A percentile compares a stretch with the other conserved stretches of the same genome.
phyloP scores from a whole-genome alignment of 2,329 filamentous ascomycete species.

The Gliomastix tumulicola region DNA sequence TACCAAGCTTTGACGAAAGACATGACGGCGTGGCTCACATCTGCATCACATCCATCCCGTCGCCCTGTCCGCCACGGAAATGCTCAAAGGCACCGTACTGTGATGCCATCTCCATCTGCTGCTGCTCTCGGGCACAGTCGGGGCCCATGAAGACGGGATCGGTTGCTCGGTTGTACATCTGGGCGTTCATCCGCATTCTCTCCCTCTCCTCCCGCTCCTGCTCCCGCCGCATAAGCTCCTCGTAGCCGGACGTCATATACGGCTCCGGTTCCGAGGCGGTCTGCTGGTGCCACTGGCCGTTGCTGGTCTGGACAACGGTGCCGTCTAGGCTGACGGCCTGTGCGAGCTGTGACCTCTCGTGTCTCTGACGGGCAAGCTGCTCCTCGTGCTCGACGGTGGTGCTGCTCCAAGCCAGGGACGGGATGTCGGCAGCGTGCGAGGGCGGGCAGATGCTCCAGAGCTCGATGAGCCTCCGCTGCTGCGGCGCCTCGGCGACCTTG shows the following conservation, averaged over 20 bases:
- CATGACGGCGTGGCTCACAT: too few relatives aligned
- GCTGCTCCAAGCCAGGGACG: constrained; percentile 43
- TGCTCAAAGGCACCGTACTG: constrained; percentile 60
- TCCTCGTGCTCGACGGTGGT: constrained; percentile 52
- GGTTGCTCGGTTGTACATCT: constrained; percentile 46
- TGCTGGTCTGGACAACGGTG: constrained; percentile 41
- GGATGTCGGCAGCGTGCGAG: constrained; percentile 45
- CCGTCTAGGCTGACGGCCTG: constrained; percentile 46
- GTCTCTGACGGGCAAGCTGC: constrained; percentile 52
- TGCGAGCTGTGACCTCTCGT: constrained; percentile 37
- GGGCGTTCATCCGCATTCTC: constrained; percentile 22
- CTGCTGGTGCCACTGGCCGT: constrained; percentile 43
- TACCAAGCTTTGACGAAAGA: too few relatives aligned
- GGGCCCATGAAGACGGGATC: constrained; percentile 61
- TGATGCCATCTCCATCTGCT: constrained; percentile 55
- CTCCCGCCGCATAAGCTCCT: constrained; percentile 58
- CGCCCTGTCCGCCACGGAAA: constrained; percentile 34
- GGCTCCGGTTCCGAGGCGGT: constrained; percentile 55
- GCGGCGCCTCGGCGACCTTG: constrained; percentile 63
- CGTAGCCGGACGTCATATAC: constrained; percentile 80
- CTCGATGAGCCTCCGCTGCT: constrained; percentile 70
- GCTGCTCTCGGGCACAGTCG: constrained; percentile 39
- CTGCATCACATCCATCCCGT: constrained; percentile 41
- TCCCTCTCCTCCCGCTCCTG: constrained; percentile 44
- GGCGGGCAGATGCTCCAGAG: constrained; percentile 81